These are phyloP conservation scores for Tilletia walkeri DNA, from an alignment of 1,284 basidiomycete species.

Conservation along the genomic window DNA sequence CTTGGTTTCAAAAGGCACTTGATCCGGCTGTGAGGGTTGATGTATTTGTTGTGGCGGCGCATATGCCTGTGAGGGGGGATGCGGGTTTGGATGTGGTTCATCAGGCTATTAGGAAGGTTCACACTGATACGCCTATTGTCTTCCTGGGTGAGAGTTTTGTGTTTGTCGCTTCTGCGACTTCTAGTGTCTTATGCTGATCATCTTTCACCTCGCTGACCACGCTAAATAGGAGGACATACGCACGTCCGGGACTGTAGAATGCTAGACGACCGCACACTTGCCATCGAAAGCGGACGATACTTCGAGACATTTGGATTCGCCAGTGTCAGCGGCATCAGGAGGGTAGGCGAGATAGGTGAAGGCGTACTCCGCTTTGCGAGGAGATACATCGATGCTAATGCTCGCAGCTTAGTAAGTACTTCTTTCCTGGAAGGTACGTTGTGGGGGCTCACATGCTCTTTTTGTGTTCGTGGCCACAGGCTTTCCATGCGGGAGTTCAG, in stretches of 20 bases:
- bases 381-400: constrained; percentile 59
- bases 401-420: constrained; percentile 41
- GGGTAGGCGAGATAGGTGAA: constrained; percentile 28
- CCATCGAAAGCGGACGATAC: constrained; percentile 49
- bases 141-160: constrained; percentile 26
- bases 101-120: constrained; percentile 38
- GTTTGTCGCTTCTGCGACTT: too few relatives aligned
- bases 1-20: constrained; percentile 40
- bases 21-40: constrained; percentile 35
- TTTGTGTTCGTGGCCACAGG: too few relatives aligned
- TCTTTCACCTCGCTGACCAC: too few relatives aligned
- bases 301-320: constrained; percentile 39
- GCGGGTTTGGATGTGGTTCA: constrained; percentile 42
- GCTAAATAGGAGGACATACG: constrained; percentile 35
- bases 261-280: constrained; percentile 43
- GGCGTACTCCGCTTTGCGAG: constrained; percentile 54
- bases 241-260: constrained; percentile 50
- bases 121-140: constrained; percentile 43
- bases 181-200: too few relatives aligned
- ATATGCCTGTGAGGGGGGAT: constrained; percentile 50
- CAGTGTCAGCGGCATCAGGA: constrained; percentile 32
- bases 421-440: too few relatives aligned
- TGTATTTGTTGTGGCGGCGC: constrained; percentile 47
- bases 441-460: too few relatives aligned
- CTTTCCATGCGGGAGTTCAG: too few relatives aligned